A percentile compares a stretch with the other conserved stretches of the same genome.
phyloP scores from a whole-genome alignment of 2,329 filamentous ascomycete species.

The Fusarium aywerte region DNA sequence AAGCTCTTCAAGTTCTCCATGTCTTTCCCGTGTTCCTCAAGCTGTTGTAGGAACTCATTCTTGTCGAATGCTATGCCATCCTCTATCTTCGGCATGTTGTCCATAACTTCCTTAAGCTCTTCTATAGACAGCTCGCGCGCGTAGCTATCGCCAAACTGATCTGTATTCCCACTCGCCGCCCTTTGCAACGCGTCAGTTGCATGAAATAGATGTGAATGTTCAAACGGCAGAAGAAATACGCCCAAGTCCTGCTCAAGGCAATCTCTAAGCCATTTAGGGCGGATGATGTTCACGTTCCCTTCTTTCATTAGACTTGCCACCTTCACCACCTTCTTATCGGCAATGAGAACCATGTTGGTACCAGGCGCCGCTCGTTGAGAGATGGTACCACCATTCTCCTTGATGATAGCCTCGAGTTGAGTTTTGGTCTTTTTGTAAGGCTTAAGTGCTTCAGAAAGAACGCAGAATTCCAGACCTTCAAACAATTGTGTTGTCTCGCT shows the following conservation, averaged over 20 bases:
- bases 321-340: constrained; percentile 83
- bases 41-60: constrained; percentile 61
- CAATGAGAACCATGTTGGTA: constrained; percentile 75
- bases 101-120: constrained; percentile 68
- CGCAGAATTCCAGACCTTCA: constrained; percentile 79
- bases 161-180: constrained; percentile 71
- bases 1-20: constrained; percentile 61
- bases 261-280: constrained; percentile 84
- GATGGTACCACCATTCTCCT: constrained; percentile 82
- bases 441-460: constrained; percentile 79
- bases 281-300: constrained; percentile 76
- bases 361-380: constrained; percentile 76
- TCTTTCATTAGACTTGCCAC: constrained; percentile 84
- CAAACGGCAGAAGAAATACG: constrained; percentile 71
- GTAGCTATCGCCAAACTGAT: constrained; percentile 86
- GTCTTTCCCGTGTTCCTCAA: constrained; percentile 66
- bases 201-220: constrained; percentile 76
- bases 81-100: constrained; percentile 62
- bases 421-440: constrained; percentile 80
- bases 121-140: constrained; percentile 72
- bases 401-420: constrained; percentile 83
- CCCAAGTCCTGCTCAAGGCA: constrained; percentile 71
- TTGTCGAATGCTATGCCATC: constrained; percentile 56
- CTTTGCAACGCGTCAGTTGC: constrained; percentile 66
- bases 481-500: constrained; percentile 74